Evolutionary conservation across 352 stramenopile species (phyloP), one percentile per base, ranked within the genome.

Genomic region (Elongisporangium anandrum): DNA sequence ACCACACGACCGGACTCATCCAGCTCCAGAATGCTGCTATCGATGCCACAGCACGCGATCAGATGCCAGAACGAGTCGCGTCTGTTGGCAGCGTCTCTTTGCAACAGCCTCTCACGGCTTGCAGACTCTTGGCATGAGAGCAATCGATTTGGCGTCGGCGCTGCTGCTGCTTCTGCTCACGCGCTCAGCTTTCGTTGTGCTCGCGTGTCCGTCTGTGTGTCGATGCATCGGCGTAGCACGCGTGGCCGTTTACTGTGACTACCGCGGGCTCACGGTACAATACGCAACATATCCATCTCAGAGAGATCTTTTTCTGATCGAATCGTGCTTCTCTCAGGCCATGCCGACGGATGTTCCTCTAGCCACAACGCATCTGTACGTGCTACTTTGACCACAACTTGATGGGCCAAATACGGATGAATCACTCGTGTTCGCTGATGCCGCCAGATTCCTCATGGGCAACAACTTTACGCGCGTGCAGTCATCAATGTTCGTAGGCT

Each of bases 241-340:
- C 22, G 71, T 92, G 19, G 81, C 79, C 16, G 84, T 94, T 10
- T 86, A 90, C 63, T 92, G 85, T 57, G 81, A 94, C 60, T 92
- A 88, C 49, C 79, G 77, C 22, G 77, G 63, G 1, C 77, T 94
- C 41, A 54, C 75, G 64, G 84, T 90, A 29, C 60, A 29, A 39
- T 20, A 23, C 21, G 16, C 4, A 9, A 6, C n/a, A 17, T 22
- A 20, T 51, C 4, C 24, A 49, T 20, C 20, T 19, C 24, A 38
- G 5, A 34, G 4, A 16, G 15, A 20, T 60, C n/a, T 54, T 19
- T 50, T 54, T 8, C 17, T 47, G 56, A 61, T 38, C 19, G 34
- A 13, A 9, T 21, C 15, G 19, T 68, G 47, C 34, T 55, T 57
- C 52, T 21, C 7, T 23, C 56, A 91, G 81, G 22, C 63, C 56